Evolutionary conservation across 495 filamentous ascomycete genomes (phyloP).

Genomic region (Articulospora tetracladia): DNA sequence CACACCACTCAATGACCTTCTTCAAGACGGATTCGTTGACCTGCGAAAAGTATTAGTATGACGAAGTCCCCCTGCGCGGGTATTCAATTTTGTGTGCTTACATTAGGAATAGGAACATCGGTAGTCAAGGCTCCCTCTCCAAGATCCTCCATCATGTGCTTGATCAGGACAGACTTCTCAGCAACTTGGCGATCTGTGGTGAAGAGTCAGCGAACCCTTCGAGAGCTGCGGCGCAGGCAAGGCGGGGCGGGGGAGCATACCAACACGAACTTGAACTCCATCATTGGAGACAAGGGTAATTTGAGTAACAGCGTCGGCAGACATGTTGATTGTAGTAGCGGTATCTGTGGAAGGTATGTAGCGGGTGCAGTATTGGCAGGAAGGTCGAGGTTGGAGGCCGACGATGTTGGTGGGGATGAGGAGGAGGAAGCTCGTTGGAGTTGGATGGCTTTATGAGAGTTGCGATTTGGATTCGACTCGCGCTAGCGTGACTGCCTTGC

Average conservation of each 20-base stretch:
- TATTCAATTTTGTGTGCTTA: constrained; percentile 37
- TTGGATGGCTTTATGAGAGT: neutral
- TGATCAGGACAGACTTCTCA: constrained; percentile 91
- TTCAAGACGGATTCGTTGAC: constrained; percentile 89
- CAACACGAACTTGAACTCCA: constrained; percentile 48
- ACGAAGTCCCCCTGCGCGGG: neutral
- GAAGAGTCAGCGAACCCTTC: constrained; percentile 1
- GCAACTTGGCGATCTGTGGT: constrained; percentile 72
- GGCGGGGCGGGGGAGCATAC: constrained; percentile 35
- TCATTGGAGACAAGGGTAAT: constrained; percentile 59
- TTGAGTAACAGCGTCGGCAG: constrained; percentile 19
- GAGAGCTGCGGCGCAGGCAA: neutral
- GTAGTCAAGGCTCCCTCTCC: constrained; percentile 62
- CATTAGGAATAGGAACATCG: constrained; percentile 84
- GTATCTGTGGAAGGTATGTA: neutral
- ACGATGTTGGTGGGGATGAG: neutral
- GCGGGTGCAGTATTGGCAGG: neutral
- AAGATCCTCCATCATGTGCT: constrained; percentile 95
- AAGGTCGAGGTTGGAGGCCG: neutral
- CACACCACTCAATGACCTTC: constrained; percentile 98
- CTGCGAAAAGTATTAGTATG: constrained; percentile 36
- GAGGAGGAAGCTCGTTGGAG: neutral
- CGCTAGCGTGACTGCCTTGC: constrained; percentile 3
- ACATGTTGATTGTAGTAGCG: neutral
- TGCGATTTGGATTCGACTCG: neutral